These are phyloP conservation scores for Diaporthe destruens DNA, from an alignment of 2,329 filamentous ascomycete species.

Conservation along the genomic window DNA sequence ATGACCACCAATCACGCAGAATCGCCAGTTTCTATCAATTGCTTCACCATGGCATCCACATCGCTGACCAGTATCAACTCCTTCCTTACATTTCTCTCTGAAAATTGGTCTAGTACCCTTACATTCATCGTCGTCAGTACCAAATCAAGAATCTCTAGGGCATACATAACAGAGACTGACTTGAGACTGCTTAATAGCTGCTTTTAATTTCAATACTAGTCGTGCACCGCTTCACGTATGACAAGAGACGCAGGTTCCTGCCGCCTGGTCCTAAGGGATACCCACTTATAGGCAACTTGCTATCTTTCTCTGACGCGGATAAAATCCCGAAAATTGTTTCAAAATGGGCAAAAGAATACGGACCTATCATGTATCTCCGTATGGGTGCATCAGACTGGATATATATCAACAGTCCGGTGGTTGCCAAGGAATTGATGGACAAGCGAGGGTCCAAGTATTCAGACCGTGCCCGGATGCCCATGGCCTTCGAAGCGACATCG, in stretches of 20 bases:
- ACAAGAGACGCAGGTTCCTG: constrained; percentile 47
- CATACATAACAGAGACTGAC: too few relatives aligned
- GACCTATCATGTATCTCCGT: constrained; percentile 55
- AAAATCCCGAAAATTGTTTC: constrained; percentile 47
- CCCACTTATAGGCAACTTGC: constrained; percentile 55
- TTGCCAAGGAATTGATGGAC: constrained; percentile 45
- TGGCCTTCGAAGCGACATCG: constrained; percentile 52
- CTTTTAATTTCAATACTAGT: background rate
- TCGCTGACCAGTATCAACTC: too few relatives aligned
- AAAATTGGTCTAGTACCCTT: too few relatives aligned
- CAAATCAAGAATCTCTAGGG: too few relatives aligned
- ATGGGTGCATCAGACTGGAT: constrained; percentile 56
- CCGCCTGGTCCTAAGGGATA: constrained; percentile 55
- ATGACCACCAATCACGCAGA: too few relatives aligned
- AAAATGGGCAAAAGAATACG: constrained; percentile 52
- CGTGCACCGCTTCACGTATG: constrained; percentile 25
- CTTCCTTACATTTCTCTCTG: too few relatives aligned
- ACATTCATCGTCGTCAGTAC: too few relatives aligned
- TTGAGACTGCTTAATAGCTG: background rate
- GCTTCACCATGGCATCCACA: too few relatives aligned
- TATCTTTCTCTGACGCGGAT: constrained; percentile 53
- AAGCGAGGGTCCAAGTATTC: constrained; percentile 42
- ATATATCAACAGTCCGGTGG: constrained; percentile 51
- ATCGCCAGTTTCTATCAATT: too few relatives aligned
- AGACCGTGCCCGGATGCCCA: constrained; percentile 46